A percentile compares a stretch with the other conserved stretches of the same genome.
Conservation (phyloP, 139 green algal species). For the Haematococcus sp. region DNA sequence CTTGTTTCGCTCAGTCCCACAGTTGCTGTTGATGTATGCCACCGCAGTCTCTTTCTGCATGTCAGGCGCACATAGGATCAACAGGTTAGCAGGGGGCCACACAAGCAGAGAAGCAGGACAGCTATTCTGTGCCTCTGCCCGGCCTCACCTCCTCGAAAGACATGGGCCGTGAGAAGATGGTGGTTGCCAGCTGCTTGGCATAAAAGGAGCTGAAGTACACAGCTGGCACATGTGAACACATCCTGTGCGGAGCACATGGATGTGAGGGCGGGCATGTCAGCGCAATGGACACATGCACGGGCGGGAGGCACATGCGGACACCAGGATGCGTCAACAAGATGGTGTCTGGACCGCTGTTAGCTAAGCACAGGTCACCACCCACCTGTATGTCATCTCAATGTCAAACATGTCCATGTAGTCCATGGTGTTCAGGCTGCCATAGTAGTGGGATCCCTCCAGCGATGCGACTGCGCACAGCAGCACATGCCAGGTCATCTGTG, state of each 20-base stretch:
- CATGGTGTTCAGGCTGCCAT: conserved; percentile 1
- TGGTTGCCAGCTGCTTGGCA: neutral
- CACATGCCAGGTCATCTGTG: too few relatives aligned
- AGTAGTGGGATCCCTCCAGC: conserved; percentile 13
- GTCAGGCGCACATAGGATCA: neutral
- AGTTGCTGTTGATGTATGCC: conserved; percentile 25
- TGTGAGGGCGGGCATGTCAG: neutral
- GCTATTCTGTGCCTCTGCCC: too few relatives aligned
- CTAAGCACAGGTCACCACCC: neutral
- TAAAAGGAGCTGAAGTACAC: too few relatives aligned
- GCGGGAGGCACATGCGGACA: too few relatives aligned
- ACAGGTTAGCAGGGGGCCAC: neutral
- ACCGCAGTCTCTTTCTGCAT: conserved; percentile 5
- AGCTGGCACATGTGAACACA: too few relatives aligned
- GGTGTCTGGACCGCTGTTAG: neutral
- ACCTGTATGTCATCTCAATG: conserved; percentile 18
- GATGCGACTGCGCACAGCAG: too few relatives aligned
- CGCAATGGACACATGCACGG: too few relatives aligned
- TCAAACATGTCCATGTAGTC: conserved; percentile 18
- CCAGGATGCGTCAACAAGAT: too few relatives aligned
- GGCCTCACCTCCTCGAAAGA: neutral
- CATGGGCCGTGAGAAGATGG: neutral
- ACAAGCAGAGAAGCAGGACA: too few relatives aligned
- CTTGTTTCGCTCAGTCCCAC: conserved; percentile 5
- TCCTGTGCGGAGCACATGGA: neutral